Base-by-base conservation (phyloP, 257 asterid genomes). In the Solanum stenotomum region DNA sequence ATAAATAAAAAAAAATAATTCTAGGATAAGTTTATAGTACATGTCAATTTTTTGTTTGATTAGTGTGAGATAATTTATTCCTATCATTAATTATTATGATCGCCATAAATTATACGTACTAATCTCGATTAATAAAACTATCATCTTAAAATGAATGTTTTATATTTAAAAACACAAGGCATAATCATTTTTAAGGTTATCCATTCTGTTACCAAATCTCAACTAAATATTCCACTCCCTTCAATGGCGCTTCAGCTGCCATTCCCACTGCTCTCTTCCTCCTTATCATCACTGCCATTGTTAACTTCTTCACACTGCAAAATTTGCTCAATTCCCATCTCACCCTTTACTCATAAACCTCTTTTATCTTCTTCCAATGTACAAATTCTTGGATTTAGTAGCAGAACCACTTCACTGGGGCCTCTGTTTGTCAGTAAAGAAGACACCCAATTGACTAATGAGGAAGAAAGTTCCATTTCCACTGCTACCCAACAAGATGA, bases 381-480 rank as follows among this genome's bases (percentile, higher is more conserved):
- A 6, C 83, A 37, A 37, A 22, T 2, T 10, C 13, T 37, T 75
- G 33, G 31, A 10, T 75, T 20, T 22, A 75, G 29, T 7, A 52
- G 67, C 46, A 84, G 85, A 84, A 3, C 31, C 56, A 87, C 90
- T 82, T 85, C 42, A 42, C 52, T 70, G 81, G 91, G 89, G 52
- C 70, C 84, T n/a, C 83, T 94, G 12, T 89, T 91, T 81, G 95
- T 92, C 67, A 91, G 89, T 67, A 88, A 86, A 67, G 93, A 93
- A 79, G 94, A 92, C 59, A 88, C 93, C 93, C 82, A 74, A 35
- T 34, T 35, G 46, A 79, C 42, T 46, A 87, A 88, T 46, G 89
- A 89, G 38, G 85, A 89, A 71, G 72, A 42, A 56, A 31, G 91
- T 56, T 79, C 92, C 38, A 74, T 92, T 42, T 78, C 92, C 23